Percentiles rank a stretch among this genome's conserved stretches.
phyloP scores from a whole-genome alignment of 2,329 filamentous ascomycete species.

The Spiromastix sp. region DNA sequence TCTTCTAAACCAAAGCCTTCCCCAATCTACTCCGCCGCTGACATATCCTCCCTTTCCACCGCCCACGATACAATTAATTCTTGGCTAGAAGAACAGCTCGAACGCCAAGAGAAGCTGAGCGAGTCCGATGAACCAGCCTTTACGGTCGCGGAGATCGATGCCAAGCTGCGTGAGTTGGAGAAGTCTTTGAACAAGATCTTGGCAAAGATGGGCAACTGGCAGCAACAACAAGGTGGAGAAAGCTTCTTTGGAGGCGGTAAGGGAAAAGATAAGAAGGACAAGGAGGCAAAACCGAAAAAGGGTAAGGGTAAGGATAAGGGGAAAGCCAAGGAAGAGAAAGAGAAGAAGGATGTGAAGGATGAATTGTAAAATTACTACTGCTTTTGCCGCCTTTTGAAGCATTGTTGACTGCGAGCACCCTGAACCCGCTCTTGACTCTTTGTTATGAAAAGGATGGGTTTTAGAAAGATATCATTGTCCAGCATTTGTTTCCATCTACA shows the following conservation, averaged over 20 bases:
- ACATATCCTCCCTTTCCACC: conserved; percentile 56
- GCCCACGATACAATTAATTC: conserved; percentile 51
- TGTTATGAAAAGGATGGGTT: no score
- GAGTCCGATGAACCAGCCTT: conserved; percentile 65
- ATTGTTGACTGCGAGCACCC: no score
- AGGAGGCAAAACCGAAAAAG: conserved; percentile 15
- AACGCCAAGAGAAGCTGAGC: conserved; percentile 59
- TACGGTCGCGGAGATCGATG: conserved; percentile 59
- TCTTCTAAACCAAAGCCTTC: conserved; percentile 35
- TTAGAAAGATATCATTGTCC: no score
- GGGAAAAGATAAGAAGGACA: conserved; percentile 20
- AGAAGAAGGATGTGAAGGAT: conserved; percentile 9
- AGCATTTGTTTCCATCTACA: no score
- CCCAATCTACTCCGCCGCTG: conserved; percentile 59
- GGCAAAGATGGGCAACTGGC: conserved; percentile 54
- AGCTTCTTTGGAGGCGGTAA: conserved; percentile 18
- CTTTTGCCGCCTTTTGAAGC: neutral
- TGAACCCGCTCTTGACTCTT: no score
- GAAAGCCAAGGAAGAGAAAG: conserved; percentile 22
- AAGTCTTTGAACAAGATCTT: conserved; percentile 59
- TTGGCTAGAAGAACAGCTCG: conserved; percentile 67
- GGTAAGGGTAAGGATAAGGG: conserved; percentile 16
- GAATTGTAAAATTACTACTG: conserved; percentile 9
- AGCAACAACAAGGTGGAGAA: conserved; percentile 17
- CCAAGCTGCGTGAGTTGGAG: conserved; percentile 60